Evolutionary conservation across 768 basidiomycete species (phyloP).

Genomic region (Trametes maxima): DNA sequence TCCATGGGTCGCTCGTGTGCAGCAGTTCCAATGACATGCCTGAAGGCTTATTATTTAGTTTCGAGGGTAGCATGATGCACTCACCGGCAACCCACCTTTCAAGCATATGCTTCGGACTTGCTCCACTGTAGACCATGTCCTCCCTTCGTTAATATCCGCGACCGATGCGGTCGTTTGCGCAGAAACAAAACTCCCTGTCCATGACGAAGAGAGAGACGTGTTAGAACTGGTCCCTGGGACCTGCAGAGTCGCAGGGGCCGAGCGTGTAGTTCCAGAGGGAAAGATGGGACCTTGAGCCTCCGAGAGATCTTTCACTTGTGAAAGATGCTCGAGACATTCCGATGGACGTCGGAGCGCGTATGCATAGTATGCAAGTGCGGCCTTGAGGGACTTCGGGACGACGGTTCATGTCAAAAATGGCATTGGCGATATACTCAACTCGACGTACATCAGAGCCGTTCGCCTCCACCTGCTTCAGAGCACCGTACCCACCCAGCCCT

Average conservation of each 20-base stretch:
- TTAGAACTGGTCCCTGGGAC: constrained; percentile 39
- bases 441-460: constrained; percentile 61
- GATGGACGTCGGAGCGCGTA: constrained; percentile 72
- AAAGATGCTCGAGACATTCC: constrained; percentile 63
- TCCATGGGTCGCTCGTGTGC: constrained; percentile 46
- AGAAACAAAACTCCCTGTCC: constrained; percentile 52
- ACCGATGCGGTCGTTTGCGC: constrained; percentile 42
- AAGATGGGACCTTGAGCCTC: constrained; percentile 60
- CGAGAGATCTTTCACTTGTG: constrained; percentile 53
- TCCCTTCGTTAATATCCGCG: constrained; percentile 66
- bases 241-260: constrained; percentile 41
- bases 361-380: constrained; percentile 77
- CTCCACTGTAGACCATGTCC: constrained; percentile 73
- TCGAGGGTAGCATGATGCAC: background rate
- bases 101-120: constrained; percentile 76
- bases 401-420: constrained; percentile 6
- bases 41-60: constrained; percentile 31
- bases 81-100: constrained; percentile 54
- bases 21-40: constrained; percentile 79
- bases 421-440: constrained; percentile 9
- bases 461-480: constrained; percentile 50
- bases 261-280: constrained; percentile 42
- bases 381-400: constrained; percentile 57
- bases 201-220: constrained; percentile 47
- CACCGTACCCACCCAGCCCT: constrained; percentile 54